Evolutionary conservation across 805 yeast species (phyloP).

Genomic region (Candida golubevii): DNA sequence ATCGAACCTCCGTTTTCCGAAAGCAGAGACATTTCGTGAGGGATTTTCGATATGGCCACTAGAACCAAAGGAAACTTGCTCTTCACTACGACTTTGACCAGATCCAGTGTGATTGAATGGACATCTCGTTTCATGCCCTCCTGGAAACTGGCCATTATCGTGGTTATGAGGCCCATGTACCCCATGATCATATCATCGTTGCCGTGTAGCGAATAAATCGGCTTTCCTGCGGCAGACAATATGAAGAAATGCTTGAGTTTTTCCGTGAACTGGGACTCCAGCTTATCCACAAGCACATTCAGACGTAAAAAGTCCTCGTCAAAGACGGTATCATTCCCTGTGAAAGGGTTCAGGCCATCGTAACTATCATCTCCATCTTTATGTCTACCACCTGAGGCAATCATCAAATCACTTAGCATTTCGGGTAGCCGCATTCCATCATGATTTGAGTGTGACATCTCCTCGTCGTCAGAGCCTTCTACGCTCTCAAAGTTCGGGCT

Average conservation of each 20-base stretch:
- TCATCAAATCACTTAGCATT: slow-evolving; percentile 7
- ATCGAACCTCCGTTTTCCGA: background rate
- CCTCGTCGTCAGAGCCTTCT: slow-evolving; percentile 9
- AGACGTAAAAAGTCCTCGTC: slow-evolving; percentile 9
- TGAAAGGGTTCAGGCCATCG: slow-evolving; percentile 8
- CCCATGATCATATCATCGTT: slow-evolving; percentile 62
- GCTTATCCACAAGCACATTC: slow-evolving; percentile 17
- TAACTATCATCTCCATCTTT: background rate
- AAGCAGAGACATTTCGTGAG: slow-evolving; percentile 35
- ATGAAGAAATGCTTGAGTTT: slow-evolving; percentile 70
- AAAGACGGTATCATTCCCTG: slow-evolving; percentile 7
- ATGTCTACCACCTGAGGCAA: background rate
- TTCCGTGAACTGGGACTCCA: slow-evolving; percentile 20
- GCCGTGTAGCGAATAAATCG: slow-evolving; percentile 76
- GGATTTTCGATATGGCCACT: slow-evolving; percentile 58
- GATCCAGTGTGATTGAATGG: slow-evolving; percentile 48
- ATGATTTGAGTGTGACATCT: background rate
- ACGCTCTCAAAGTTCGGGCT: slow-evolving; percentile 7
- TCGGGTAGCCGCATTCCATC: slow-evolving; percentile 7
- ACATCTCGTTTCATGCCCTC: slow-evolving; percentile 37
- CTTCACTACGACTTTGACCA: slow-evolving; percentile 50
- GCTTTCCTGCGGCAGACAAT: slow-evolving; percentile 82
- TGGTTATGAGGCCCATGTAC: slow-evolving; percentile 76
- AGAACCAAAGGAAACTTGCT: slow-evolving; percentile 67
- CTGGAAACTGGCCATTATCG: slow-evolving; percentile 68